These are phyloP conservation scores for Solanum peruvianum DNA, from an alignment of 257 asterid species.

Conservation along the genomic window DNA sequence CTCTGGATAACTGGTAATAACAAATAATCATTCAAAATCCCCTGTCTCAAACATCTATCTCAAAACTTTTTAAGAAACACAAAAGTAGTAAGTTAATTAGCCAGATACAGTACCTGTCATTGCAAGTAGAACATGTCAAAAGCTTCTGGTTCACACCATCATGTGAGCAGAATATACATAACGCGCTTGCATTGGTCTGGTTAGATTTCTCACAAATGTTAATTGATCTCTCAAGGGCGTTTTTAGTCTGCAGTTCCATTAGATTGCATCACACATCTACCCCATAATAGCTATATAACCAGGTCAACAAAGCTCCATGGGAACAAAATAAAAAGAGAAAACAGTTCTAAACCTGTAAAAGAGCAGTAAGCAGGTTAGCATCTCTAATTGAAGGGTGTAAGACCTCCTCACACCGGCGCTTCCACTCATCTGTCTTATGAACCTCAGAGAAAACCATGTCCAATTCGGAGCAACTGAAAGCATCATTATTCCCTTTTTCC, in stretches of 20 bases:
- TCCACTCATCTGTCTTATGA: slow-evolving; percentile 55
- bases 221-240: slow-evolving; percentile 42
- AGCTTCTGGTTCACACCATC: slow-evolving; percentile 29
- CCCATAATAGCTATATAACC: neutral
- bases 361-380: slow-evolving; percentile 28
- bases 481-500: slow-evolving; percentile 60
- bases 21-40: neutral
- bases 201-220: slow-evolving; percentile 28
- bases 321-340: neutral
- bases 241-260: slow-evolving; percentile 34
- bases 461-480: slow-evolving; percentile 65
- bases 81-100: neutral
- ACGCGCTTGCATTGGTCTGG: slow-evolving; percentile 9
- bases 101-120: slow-evolving; percentile 36
- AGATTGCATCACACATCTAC: neutral
- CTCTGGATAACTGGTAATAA: neutral
- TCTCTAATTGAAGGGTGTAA: slow-evolving; percentile 34
- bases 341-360: slow-evolving; percentile 38
- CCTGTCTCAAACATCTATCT: neutral
- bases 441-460: slow-evolving; percentile 52
- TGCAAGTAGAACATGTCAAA: slow-evolving; percentile 54
- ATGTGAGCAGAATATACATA: slow-evolving; percentile 33
- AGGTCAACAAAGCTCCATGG: neutral
- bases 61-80: neutral
- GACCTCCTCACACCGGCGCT: slow-evolving; percentile 32